A percentile compares a stretch with the other conserved stretches of the same genome.
Evolutionary conservation across 257 asterid species (phyloP).

Genomic region (Gynochthodes officinalis): DNA sequence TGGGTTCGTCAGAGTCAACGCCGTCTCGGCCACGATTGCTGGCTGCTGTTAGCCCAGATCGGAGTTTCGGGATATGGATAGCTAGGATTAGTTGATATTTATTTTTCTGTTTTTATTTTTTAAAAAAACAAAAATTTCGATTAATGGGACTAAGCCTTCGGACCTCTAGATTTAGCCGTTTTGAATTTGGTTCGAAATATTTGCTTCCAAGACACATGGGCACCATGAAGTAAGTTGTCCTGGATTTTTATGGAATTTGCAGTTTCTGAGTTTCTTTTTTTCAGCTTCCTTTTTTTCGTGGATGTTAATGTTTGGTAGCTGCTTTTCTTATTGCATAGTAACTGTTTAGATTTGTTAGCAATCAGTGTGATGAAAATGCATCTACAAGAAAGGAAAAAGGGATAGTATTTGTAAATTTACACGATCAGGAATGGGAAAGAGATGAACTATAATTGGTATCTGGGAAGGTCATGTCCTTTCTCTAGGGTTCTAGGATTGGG

Average conservation of each 20-base stretch:
- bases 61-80: too few species aligned
- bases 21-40: neutral
- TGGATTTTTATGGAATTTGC: neutral
- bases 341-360: neutral
- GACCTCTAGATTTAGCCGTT: slow-evolving; percentile 29
- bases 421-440: neutral
- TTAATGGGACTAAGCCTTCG: slow-evolving; percentile 40
- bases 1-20: slow-evolving; percentile 7
- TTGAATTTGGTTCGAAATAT: slow-evolving; percentile 35
- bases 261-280: neutral
- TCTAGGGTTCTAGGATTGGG: neutral
- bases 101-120: neutral
- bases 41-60: slow-evolving; percentile 20
- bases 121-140: too few species aligned
- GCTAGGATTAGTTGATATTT: too few species aligned
- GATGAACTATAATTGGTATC: neutral
- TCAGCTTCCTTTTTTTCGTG: slow-evolving; percentile 4
- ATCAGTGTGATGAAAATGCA: neutral
- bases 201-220: slow-evolving; percentile 32
- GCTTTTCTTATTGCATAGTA: neutral
- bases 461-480: neutral
- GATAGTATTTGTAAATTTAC: neutral
- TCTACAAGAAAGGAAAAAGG: too few species aligned
- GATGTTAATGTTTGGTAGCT: neutral
- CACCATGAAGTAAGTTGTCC: slow-evolving; percentile 52